These are phyloP conservation scores for Ensete ventricosum DNA, from an alignment of 176 grass and related monocot genomes.

Conservation along the genomic window DNA sequence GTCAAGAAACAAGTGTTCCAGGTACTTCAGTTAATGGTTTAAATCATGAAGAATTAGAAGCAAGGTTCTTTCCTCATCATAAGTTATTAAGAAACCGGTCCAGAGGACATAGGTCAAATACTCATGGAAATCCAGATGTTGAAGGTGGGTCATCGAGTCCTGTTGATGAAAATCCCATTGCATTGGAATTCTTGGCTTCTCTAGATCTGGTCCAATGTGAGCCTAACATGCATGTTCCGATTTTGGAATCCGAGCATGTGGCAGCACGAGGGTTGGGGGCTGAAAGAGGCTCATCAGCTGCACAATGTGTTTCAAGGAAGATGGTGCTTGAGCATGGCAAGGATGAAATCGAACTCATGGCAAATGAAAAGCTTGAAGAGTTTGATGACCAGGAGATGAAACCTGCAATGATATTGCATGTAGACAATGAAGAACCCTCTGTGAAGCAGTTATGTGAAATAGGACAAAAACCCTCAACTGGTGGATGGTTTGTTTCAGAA, in stretches of 20 bases:
- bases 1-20: conserved; percentile 14
- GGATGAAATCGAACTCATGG: conserved; percentile 54
- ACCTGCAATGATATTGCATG: conserved; percentile 33
- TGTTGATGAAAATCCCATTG: conserved; percentile 55
- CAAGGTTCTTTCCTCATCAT: conserved; percentile 85
- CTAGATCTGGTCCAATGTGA: conserved; percentile 50
- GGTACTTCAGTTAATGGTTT: conserved; percentile 42
- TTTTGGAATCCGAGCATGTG: conserved; percentile 43
- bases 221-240: conserved; percentile 26
- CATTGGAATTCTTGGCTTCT: conserved; percentile 82
- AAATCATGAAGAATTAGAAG: conserved; percentile 74
- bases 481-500: conserved; percentile 98
- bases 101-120: conserved; percentile 21
- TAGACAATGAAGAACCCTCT: conserved; percentile 41
- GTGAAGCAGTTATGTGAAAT: conserved; percentile 58
- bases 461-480: conserved; percentile 59
- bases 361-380: conserved; percentile 67
- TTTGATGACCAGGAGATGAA: conserved; percentile 58
- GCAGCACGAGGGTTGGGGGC: neutral
- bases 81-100: conserved; percentile 59
- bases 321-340: conserved; percentile 22
- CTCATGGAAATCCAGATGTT: neutral
- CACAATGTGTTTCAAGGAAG: conserved; percentile 44
- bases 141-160: conserved; percentile 9
- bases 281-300: conserved; percentile 32